Percentiles rank a stretch among this genome's conserved stretches.
Evolutionary conservation across 805 yeast genomes (phyloP).

Genomic region (Saccharomyces paradoxus): DNA sequence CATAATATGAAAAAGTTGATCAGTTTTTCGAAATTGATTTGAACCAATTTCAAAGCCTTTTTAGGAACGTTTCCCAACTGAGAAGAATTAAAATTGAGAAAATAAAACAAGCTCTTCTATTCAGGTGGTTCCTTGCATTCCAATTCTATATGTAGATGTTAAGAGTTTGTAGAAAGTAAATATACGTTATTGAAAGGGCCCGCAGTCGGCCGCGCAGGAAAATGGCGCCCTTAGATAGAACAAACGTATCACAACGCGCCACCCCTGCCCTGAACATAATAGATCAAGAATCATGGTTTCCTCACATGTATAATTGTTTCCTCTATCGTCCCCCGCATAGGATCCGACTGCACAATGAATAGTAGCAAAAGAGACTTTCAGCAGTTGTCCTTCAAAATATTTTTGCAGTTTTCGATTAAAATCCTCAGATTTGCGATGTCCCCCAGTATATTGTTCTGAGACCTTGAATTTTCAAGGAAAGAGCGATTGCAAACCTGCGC

Average conservation of each 20-base stretch:
- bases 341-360: background rate
- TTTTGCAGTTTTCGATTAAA: too few relatives aligned
- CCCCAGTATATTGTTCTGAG: too few relatives aligned
- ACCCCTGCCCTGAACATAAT: background rate
- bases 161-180: background rate
- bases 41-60: background rate
- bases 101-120: background rate
- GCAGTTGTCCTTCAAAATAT: background rate
- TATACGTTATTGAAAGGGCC: background rate
- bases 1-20: background rate
- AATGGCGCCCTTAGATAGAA: background rate
- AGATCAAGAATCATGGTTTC: background rate
- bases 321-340: background rate
- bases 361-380: background rate
- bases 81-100: background rate
- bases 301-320: background rate
- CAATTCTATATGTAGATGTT: background rate
- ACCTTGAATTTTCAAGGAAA: background rate
- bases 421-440: background rate
- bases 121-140: background rate
- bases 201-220: background rate
- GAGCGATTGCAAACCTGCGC: background rate
- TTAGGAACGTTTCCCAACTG: background rate
- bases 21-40: background rate
- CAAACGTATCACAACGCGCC: background rate